Base-by-base conservation (phyloP, 1,284 basidiomycete genomes). In the Leccinum angustisporum region DNA sequence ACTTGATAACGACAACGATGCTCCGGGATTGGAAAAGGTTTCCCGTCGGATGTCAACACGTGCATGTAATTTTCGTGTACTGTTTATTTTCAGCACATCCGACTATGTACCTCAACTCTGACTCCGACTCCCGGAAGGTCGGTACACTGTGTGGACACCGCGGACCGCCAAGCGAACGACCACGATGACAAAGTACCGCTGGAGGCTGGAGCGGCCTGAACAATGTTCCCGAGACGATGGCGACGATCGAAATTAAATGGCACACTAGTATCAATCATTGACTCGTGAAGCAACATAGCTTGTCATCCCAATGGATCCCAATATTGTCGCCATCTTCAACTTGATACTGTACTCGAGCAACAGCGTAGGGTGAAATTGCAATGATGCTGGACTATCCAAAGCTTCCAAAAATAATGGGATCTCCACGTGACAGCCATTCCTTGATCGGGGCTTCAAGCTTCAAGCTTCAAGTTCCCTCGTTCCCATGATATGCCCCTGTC, bases 231-330 rank as follows among this genome's bases (percentile, higher is more conserved):
- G 70, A 73, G 58, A 70, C 65, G 36, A 73, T 71, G 65, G 71
- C 61, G 27, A 60, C 58, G 6, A 70, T 71, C 25, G 64, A n/a
- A n/a, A n/a, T n/a, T n/a, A n/a, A 75, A 38, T 71, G 70, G 72
- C 71, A 71, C 34, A 57, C 33, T 4, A n/a, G n/a, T 34, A 34
- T 34, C 33, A 34, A 34, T 34, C 11, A 34, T 34, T 34, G 33
- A 34, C 33, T 34, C 33, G 10, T 33, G 25, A 36, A 14, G 36
- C 36, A 14, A 36, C 14, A 36, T 36, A 14, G 36, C 36, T 38
- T 16, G 34, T 34, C 14, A 4, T 38, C 14, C 14, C 14, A 16
- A 16, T n/a, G n/a, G n/a, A n/a, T n/a, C n/a, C n/a, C n/a, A n/a
- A n/a, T n/a, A n/a, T n/a, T 38, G 34, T 34, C 13, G 34, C 25